phyloP scores from a whole-genome alignment of 306 rosid genomes.

The Delonix regia region DNA sequence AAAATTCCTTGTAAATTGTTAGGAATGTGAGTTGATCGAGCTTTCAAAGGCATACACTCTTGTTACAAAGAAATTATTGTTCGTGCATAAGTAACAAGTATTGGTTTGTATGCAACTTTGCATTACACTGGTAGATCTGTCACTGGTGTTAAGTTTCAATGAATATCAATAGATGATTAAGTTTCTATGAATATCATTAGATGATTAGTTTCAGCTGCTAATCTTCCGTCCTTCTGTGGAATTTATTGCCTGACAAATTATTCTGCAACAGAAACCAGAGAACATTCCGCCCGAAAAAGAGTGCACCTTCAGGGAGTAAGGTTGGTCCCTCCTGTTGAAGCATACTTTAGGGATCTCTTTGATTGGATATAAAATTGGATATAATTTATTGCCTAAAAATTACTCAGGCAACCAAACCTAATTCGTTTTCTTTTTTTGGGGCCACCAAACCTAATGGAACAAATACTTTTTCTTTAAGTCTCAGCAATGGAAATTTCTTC shows the following conservation, averaged over 20 bases:
- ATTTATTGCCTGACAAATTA: constrained; percentile 20
- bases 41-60: constrained; percentile 13
- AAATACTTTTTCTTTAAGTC: neutral
- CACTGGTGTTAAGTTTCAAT: constrained; percentile 17
- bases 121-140: neutral
- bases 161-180: constrained; percentile 20
- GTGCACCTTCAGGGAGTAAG: constrained; percentile 98
- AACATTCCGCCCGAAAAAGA: constrained; percentile 95
- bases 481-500: neutral
- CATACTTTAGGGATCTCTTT: neutral
- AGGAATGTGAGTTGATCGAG: neutral
- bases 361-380: constrained; percentile 6
- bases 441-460: neutral
- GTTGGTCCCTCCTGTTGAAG: constrained; percentile 49
- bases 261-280: constrained; percentile 86
- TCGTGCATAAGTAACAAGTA: constrained; percentile 15
- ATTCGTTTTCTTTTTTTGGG: no score
- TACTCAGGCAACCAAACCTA: neutral
- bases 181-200: constrained; percentile 17
- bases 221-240: constrained; percentile 26
- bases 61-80: neutral
- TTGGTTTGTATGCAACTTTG: constrained; percentile 36
- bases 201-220: constrained; percentile 25
- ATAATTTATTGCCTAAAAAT: neutral
- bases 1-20: neutral